Base-by-base conservation (phyloP, 108 stramenopile species). In the Conticribra weissflogii region DNA sequence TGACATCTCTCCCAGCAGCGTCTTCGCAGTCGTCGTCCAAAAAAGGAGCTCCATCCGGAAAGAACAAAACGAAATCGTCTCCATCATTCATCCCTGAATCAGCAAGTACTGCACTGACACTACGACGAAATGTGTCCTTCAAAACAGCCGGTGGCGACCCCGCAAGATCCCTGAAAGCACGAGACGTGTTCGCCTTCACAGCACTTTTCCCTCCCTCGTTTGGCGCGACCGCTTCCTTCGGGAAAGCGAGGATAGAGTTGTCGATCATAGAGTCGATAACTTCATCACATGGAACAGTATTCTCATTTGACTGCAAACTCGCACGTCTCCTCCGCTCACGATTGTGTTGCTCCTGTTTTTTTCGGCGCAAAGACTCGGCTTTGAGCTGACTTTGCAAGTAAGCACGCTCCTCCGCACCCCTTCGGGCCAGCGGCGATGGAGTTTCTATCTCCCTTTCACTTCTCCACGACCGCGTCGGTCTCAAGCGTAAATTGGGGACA, bases 341-440 rank as follows among this genome's bases (percentile, higher is more conserved):
- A 31, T 68, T 68, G 28, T 57, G 29, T 33, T 28, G 53, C 17
- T 56, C 29, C 19, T 68, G 54, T 23, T 25, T 70, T 31, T 48
- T 47, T n/a, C 68, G 17, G 18, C 14, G 2, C 0, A 2, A 9
- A 27, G 22, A 45, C 27, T 70, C 68, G 9, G 68, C 68, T 21
- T 27, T 36, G 12, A 70, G 14, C 33, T 70, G 68, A 48, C 58
- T 34, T 32, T 70, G 53, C 19, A 70, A 34, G 31, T 59, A 70
- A 16, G 31, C 48, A 59, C 57, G 57, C 44, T 70, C 68, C 56
- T 59, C 57, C 9, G 29, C 17, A 23, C 68, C 68, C 1, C 68
- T 30, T 23, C 68, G 46, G 17, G 57, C 56, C 27, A 70, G 47
- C 14, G 59, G 57, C 21, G 58, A 70, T 9, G 57, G 56, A 3